phyloP scores from a whole-genome alignment of 2,329 filamentous ascomycete species.

The Diaporthe aspalathi region DNA sequence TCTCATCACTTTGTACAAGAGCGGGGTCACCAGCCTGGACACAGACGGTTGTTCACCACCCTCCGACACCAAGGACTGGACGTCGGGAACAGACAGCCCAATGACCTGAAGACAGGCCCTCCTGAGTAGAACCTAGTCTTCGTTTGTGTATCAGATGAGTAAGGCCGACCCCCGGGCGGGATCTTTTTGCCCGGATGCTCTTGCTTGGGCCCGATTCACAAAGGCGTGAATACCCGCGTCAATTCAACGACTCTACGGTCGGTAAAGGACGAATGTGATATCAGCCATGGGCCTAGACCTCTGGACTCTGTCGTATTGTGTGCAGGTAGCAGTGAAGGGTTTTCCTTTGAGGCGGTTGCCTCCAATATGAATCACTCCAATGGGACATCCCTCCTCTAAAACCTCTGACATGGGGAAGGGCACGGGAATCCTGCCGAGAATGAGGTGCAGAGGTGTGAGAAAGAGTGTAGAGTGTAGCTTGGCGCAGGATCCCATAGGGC shows the following conservation, averaged over 20 bases:
- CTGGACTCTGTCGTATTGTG: background rate
- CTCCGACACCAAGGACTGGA: background rate
- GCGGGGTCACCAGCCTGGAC: background rate
- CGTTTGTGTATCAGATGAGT: conserved; percentile 12
- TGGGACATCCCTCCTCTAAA: background rate
- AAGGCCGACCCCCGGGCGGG: background rate
- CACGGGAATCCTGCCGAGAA: conserved; percentile 22
- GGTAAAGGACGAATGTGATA: no score
- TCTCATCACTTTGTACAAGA: background rate
- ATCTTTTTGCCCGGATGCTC: background rate
- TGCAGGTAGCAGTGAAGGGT: conserved; percentile 12
- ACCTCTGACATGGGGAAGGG: background rate
- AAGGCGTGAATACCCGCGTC: background rate
- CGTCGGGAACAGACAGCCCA: background rate
- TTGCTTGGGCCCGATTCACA: background rate
- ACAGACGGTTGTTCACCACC: background rate
- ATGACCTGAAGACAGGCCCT: background rate
- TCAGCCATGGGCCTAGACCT: background rate
- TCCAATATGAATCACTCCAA: background rate
- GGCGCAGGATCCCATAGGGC: background rate
- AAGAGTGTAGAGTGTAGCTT: conserved; percentile 9
- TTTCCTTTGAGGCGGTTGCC: conserved; percentile 4
- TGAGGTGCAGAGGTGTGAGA: background rate
- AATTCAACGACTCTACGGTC: background rate
- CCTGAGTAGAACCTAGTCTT: conserved; percentile 1